Percentiles rank a stretch among this genome's conserved stretches.
Evolutionary conservation across 805 yeast genomes (phyloP).

Genomic region (Nakazawaea laoshanensis): DNA sequence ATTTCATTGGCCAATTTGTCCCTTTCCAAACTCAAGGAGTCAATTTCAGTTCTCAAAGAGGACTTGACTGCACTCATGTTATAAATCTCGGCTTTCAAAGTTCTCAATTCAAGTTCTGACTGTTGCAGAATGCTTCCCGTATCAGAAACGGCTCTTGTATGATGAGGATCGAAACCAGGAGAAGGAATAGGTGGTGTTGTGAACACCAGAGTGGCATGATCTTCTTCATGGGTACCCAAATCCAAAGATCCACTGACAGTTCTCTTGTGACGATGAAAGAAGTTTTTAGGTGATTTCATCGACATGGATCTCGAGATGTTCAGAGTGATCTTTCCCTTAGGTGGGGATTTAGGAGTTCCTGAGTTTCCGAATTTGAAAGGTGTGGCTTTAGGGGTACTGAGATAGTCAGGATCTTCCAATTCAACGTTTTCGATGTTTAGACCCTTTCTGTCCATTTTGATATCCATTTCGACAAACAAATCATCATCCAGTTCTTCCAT

Average conservation of each 20-base stretch:
- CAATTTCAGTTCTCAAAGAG: constrained; percentile 39
- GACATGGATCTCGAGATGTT: constrained; percentile 17
- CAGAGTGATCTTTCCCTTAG: constrained; percentile 14
- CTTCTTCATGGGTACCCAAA: constrained; percentile 2
- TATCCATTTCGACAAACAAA: constrained; percentile 12
- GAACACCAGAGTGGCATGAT: constrained; percentile 22
- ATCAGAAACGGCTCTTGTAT: constrained; percentile 36
- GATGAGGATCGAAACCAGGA: constrained; percentile 14
- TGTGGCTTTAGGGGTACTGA: constrained; percentile 5
- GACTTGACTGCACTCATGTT: constrained; percentile 32
- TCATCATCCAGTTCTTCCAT: constrained; percentile 15
- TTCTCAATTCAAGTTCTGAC: constrained; percentile 30
- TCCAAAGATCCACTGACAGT: constrained; percentile 14
- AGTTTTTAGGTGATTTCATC: constrained; percentile 15
- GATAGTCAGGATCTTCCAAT: constrained; percentile 13
- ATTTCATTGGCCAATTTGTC: constrained; percentile 39
- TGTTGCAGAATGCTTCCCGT: constrained; percentile 25
- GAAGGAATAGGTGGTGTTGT: constrained; percentile 38
- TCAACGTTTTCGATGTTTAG: constrained; percentile 9
- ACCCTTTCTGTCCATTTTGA: constrained; percentile 9
- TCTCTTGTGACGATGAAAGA: constrained; percentile 21
- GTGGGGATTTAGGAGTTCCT: constrained; percentile 10
- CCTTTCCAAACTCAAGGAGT: constrained; percentile 38
- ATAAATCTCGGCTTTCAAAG: constrained; percentile 30
- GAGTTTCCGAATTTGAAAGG: constrained; percentile 14